These are phyloP conservation scores for Psilocybe cubensis DNA, from an alignment of 768 basidiomycete species.

Conservation along the genomic window DNA sequence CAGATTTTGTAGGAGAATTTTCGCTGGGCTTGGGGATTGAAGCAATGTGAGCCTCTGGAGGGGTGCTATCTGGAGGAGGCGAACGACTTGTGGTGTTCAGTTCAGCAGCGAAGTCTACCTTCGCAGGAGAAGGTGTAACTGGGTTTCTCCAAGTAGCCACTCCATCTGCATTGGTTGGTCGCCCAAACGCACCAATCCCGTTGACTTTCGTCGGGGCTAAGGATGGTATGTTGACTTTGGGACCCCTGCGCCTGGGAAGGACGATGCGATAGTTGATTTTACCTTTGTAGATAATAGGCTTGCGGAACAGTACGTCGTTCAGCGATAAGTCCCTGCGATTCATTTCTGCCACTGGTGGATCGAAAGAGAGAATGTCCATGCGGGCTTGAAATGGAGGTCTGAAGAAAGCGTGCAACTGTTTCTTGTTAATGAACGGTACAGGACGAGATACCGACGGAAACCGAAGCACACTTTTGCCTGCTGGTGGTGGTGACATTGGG, in stretches of 20 bases:
- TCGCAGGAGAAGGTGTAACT: constrained; percentile 21
- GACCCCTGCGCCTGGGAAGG: constrained; percentile 41
- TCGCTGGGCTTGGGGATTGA: constrained; percentile 38
- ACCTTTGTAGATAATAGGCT: constrained; percentile 39
- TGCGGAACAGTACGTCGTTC: constrained; percentile 67
- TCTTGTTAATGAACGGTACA: constrained; percentile 49
- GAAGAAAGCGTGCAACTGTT: constrained; percentile 49
- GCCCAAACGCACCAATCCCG: constrained; percentile 43
- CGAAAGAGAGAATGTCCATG: constrained; percentile 71
- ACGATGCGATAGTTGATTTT: constrained; percentile 44
- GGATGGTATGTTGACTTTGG: constrained; percentile 33
- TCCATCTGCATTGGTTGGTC: constrained; percentile 43
- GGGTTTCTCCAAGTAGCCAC: constrained; percentile 50
- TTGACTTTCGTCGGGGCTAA: constrained; percentile 24
- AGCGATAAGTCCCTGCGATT: constrained; percentile 60
- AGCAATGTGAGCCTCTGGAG: constrained; percentile 31
- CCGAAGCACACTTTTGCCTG: constrained; percentile 42
- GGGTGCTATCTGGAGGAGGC: constrained; percentile 57
- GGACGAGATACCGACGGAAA: constrained; percentile 49
- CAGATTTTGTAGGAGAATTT: constrained; percentile 32
- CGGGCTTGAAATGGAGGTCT: constrained; percentile 44
- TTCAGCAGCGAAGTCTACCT: constrained; percentile 21
- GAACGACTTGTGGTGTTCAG: constrained; percentile 68
- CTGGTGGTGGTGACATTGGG: constrained; percentile 48
- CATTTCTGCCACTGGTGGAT: constrained; percentile 73